Base-by-base conservation (phyloP, 805 yeast genomes). In the Kodamaea fukazawae region DNA sequence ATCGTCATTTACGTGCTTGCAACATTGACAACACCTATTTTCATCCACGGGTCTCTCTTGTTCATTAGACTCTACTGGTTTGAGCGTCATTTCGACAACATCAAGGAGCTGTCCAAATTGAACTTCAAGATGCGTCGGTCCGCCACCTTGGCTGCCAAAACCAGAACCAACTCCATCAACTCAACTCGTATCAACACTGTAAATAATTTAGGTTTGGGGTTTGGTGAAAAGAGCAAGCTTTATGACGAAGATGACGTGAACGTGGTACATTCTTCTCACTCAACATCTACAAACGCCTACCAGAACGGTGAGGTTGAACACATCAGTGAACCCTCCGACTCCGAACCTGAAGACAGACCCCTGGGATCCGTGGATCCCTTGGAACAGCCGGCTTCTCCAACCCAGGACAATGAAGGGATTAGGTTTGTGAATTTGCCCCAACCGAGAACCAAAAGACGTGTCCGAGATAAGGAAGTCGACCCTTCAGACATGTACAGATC, bases 401-500 rank as follows among this genome's bases (percentile, higher is more conserved):
- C 15, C 7, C 12, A 22, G 7, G 31, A 28, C 16, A 30, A 32
- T 15, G 61, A 49, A 29, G 74, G 73, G 25, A 81, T 83, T 49
- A 67, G 70, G 38, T 83, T 83, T 55, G 89, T 78, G 6, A 63
- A 62, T 34, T 63, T 83, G 17, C 86, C 87, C 0, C 78, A 65
- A 29, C 80, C 86, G 0, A 65, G 65, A 7, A 69, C 68, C 43
- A 55, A 41, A 26, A 29, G 29, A 11, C 27, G 40, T 13, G 45
- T 41, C 55, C 38, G 80, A 15, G 66, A 52, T 5, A 49, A 54
- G 32, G 67, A 64, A 27, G 45, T 86, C 9, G 81, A 83, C 25
- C 96, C 96, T 1, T 77, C 83, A 35, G 96, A 90, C 54, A 82
- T 89, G 79, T 83, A 72, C 57, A 72, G 83, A 67, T 88, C 96